Evolutionary conservation across 73 alveolate species (phyloP), one percentile per base, ranked within the genome.

Genomic region (Effrenium voratum): DNA sequence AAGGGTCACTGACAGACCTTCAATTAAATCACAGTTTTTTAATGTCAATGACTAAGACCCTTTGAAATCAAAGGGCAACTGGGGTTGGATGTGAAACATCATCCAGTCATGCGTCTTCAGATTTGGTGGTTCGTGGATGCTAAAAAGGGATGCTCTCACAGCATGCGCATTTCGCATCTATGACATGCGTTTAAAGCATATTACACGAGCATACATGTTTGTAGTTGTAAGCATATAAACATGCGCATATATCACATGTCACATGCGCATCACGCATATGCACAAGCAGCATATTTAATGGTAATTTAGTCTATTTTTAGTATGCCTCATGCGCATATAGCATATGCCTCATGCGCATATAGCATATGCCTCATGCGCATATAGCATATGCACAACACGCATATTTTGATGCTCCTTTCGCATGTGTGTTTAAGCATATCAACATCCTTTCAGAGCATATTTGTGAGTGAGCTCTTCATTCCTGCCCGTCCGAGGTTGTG

Each of bases 361-460:
- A 43, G 80, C 80, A 68, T n/a, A 68, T 68, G 80, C 80, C 80
- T 32, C 22, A 68, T 68, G 80, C 80, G 80, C 80, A 68, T 68
- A 68, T 46, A 43, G 46, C 80, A 68, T 68, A 68, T 68, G 80
- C 80, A n/a, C 30, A 10, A 68, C 8, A 12, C 46, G 80, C 80
- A 68, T 68, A n/a, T 68, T n/a, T 68, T 43, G 30, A 68, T 68
- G 80, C 80, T 43, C 30, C 36, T 43, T 32, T 32, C 80, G 80
- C 80, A 68, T 68, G 4, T 12, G 30, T 16, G 6, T 30, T 68
- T 68, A n/a, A 4, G 46, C 80, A 68, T 68, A 68, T 68, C 47
- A 68, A 46, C 80, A 68, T 32, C 80, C 5, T 26, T n/a, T 68
- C 5, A 68, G 80, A 68, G 80, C 80, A 68, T 68, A 68, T n/a